Evolutionary conservation across 495 filamentous ascomycete species (phyloP).

Genomic region (Neurospora sp.): DNA sequence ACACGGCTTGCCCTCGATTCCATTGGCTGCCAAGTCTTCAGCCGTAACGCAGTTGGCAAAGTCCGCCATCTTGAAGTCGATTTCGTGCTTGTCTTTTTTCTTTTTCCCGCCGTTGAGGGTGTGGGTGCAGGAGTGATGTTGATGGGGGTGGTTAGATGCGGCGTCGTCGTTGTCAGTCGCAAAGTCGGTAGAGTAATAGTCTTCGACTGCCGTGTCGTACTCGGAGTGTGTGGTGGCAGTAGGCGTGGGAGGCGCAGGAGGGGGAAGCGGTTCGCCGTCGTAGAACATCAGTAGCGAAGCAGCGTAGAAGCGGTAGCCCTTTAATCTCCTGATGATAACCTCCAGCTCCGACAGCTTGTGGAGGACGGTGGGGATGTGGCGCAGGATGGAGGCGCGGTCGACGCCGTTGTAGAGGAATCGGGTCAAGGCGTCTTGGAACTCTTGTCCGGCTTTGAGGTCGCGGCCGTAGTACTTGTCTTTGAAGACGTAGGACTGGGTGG

Average conservation of each 20-base stretch:
- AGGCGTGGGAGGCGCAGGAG: conserved; percentile 11
- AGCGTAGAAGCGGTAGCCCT: conserved; percentile 90
- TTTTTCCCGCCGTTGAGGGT: conserved; percentile 10
- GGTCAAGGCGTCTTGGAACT: conserved; percentile 82
- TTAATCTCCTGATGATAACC: conserved; percentile 64
- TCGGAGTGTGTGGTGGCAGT: conserved; percentile 17
- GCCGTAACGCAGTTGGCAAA: conserved; percentile 96
- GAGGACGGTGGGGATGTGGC: conserved; percentile 79
- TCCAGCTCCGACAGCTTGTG: conserved; percentile 75
- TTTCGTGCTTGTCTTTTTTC: conserved; percentile 37
- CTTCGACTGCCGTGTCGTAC: conserved; percentile 38
- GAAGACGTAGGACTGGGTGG: conserved; percentile 72
- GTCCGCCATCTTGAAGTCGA: conserved; percentile 94
- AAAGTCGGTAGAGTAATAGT: conserved; percentile 34
- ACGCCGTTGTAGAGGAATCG: conserved; percentile 90
- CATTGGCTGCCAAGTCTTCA: conserved; percentile 46
- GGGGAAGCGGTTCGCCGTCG: conserved; percentile 53
- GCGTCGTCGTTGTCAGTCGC: conserved; percentile 40
- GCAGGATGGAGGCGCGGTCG: conserved; percentile 60
- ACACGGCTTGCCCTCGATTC: conserved; percentile 48
- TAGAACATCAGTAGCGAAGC: conserved; percentile 92
- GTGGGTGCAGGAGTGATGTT: no score
- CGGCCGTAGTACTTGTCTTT: conserved; percentile 97
- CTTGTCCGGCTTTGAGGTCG: conserved; percentile 73
- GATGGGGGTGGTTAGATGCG: no score